Evolutionary conservation across 2,329 filamentous ascomycete species (phyloP), one percentile per base, ranked within the genome.

Genomic region (Fusarium sp.): DNA sequence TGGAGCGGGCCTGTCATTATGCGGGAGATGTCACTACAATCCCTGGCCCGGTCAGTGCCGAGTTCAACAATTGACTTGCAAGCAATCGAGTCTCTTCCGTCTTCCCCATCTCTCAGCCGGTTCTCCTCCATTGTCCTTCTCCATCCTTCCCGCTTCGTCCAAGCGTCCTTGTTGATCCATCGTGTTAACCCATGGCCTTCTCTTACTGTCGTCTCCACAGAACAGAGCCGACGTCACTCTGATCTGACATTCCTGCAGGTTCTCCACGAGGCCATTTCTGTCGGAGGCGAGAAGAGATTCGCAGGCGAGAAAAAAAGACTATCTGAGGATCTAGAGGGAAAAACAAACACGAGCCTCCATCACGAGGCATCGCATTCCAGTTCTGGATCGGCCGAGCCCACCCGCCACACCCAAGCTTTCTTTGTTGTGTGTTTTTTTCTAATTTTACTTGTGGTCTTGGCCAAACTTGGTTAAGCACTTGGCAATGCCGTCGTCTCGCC

Each of bases 401-500:
- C 45, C 48, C 32, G 67, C 65, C 66, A 54, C 66, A 48, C 56
- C 48, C 43, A 41, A 20, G 34, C n/a, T 27, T 62, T 20, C 39
- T 68, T 32, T 20, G 18, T 32, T 23, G n/a, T 43, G 16, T 43
- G 20, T 35, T 60, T 39, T 39, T 45, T 75, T 76, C 73, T 76
- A 76, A 76, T 76, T 76, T 76, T 76, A 72, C 35, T 64, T 62
- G 45, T 52, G 52, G 27, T 25, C 60, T 66, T 76, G 73, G 61
- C 71, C 68, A 45, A 63, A 43, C 64, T 66, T 35, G 65, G 73
- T 69, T 74, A 76, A 67, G 32, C 58, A 50, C 52, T 66, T 70
- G 69, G 63, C 59, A 57, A 30, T 54, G 45, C 54, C 54, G 32
- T 18, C 39, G 43, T 58, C 45, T 45, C n/a, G n/a, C 52, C 45